Conservation (phyloP, 2,329 filamentous ascomycete species). For the Calonectria leucothoes region DNA sequence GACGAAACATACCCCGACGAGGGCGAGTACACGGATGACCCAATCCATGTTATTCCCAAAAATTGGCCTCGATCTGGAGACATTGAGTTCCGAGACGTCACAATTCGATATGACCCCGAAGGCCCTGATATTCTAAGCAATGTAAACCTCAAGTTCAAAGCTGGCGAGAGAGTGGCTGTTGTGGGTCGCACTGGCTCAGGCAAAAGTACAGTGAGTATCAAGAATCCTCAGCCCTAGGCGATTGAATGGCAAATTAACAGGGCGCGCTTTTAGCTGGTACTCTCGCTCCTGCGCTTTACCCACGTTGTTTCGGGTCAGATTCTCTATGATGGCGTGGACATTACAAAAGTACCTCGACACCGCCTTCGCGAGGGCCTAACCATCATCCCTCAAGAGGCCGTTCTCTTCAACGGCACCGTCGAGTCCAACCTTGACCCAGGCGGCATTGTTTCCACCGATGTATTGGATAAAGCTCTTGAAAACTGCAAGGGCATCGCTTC, state of each 20-base stretch:
- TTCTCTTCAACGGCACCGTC: slow-evolving; percentile 66
- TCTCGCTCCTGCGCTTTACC: slow-evolving; percentile 67
- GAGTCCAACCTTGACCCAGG: slow-evolving; percentile 74
- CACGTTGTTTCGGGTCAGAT: slow-evolving; percentile 64
- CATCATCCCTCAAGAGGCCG: slow-evolving; percentile 70
- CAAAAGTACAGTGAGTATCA: slow-evolving; percentile 77
- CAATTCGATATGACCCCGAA: slow-evolving; percentile 59
- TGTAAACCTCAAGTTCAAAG: slow-evolving; percentile 64
- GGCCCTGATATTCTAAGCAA: slow-evolving; percentile 62
- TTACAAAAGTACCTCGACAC: slow-evolving; percentile 62
- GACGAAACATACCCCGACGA: slow-evolving; percentile 53
- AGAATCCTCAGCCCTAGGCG: background rate
- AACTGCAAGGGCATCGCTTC: slow-evolving; percentile 71
- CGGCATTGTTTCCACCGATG: slow-evolving; percentile 62
- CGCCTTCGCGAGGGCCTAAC: slow-evolving; percentile 65
- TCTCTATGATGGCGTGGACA: slow-evolving; percentile 66
- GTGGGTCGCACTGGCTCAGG: slow-evolving; percentile 86
- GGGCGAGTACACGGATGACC: slow-evolving; percentile 54
- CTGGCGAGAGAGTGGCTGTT: slow-evolving; percentile 81
- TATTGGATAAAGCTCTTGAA: slow-evolving; percentile 69
- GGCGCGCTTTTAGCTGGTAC: slow-evolving; percentile 52
- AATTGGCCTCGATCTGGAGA: slow-evolving; percentile 60
- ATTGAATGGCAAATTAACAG: slow-evolving; percentile 15
- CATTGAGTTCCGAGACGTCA: slow-evolving; percentile 63
- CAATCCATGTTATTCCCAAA: slow-evolving; percentile 51